Conservation (phyloP, 2,329 filamentous ascomycete genomes). For the Penicillium aurantiogriseum region DNA sequence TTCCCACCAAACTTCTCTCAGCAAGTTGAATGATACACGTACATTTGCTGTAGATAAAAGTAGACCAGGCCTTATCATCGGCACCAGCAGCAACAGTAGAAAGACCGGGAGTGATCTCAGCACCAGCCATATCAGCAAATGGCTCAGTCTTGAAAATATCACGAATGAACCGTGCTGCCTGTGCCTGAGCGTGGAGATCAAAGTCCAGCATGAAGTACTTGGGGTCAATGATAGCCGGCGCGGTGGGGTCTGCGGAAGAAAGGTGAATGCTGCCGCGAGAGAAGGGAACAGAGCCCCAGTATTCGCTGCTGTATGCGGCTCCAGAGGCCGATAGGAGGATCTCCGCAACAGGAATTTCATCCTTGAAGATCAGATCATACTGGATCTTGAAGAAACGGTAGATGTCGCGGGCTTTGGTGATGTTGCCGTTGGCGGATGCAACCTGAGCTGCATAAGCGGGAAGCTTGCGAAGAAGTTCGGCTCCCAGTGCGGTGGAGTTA, state of each 20-base stretch:
- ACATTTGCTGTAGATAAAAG: conserved; percentile 28
- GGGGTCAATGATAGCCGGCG: conserved; percentile 28
- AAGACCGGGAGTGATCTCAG: conserved; percentile 23
- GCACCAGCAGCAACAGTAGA: conserved; percentile 22
- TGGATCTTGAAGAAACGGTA: conserved; percentile 28
- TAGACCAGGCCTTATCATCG: conserved; percentile 22
- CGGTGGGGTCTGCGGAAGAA: conserved; percentile 24
- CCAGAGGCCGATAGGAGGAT: conserved; percentile 24
- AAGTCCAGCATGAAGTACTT: conserved; percentile 33
- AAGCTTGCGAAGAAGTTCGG: conserved; percentile 18
- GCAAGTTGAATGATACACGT: conserved; percentile 1
- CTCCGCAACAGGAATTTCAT: conserved; percentile 29
- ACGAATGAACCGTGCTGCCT: conserved; percentile 25
- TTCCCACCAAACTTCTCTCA: too few species aligned
- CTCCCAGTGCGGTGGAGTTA: conserved; percentile 18
- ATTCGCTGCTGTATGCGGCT: conserved; percentile 20
- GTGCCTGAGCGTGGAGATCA: conserved; percentile 24
- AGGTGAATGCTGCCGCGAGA: conserved; percentile 34
- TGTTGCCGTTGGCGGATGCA: conserved; percentile 17
- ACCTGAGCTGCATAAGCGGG: conserved; percentile 23
- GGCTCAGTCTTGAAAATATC: conserved; percentile 21
- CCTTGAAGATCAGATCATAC: conserved; percentile 30
- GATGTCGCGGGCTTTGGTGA: conserved; percentile 19
- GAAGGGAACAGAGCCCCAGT: conserved; percentile 32
- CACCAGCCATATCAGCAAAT: conserved; percentile 15